A percentile compares a stretch with the other conserved stretches of the same genome.
phyloP scores from a whole-genome alignment of 2,329 filamentous ascomycete genomes.

The Metarhizium guizhouense region DNA sequence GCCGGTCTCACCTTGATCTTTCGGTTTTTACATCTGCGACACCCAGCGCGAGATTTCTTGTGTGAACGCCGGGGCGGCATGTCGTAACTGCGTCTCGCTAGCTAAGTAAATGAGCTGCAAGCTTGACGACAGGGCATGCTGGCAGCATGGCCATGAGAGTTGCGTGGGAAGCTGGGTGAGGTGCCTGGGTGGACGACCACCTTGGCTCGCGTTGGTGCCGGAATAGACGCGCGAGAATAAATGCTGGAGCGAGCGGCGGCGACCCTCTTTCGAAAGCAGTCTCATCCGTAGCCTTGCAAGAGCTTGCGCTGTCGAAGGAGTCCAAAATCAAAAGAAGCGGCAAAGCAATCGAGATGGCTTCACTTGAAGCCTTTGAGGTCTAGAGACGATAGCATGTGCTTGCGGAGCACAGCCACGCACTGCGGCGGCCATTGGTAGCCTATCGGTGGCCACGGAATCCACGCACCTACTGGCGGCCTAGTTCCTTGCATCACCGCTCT shows the following conservation, averaged over 20 bases:
- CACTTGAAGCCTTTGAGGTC: too few species aligned
- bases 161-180: neutral
- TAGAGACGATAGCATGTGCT: neutral
- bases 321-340: too few species aligned
- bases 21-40: constrained; percentile 54
- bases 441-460: neutral
- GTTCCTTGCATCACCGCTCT: too few species aligned
- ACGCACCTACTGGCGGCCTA: too few species aligned
- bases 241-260: neutral
- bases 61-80: constrained; percentile 61
- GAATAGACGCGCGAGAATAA: neutral
- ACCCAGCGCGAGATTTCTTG: constrained; percentile 61
- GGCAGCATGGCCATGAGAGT: constrained; percentile 21
- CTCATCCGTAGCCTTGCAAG: neutral
- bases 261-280: too few species aligned
- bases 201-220: neutral
- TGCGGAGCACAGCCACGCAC: neutral
- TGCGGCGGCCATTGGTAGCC: neutral
- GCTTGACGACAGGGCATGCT: constrained; percentile 15
- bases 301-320: neutral
- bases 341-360: too few species aligned
- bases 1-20: constrained; percentile 54
- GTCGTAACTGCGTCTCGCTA: constrained; percentile 15
- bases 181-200: neutral
- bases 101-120: constrained; percentile 13